phyloP scores from a whole-genome alignment of 257 asterid genomes.

The Haberlea rhodopensis region DNA sequence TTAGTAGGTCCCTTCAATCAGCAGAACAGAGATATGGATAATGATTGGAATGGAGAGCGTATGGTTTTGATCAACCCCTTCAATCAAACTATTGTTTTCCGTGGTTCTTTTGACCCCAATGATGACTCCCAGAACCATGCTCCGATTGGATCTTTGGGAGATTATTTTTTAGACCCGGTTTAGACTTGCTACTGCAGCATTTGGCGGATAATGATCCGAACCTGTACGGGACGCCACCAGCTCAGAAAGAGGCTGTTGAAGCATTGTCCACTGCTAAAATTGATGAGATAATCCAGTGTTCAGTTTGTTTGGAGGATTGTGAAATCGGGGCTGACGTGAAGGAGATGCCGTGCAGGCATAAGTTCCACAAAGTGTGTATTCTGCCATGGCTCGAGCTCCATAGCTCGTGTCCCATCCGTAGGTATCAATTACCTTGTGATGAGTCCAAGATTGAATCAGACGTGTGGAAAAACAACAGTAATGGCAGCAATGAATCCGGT shows the following conservation, averaged over 20 bases:
- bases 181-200: conserved; percentile 77
- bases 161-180: conserved; percentile 78
- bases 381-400: conserved; percentile 90
- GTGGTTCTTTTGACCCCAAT: conserved; percentile 40
- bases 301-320: conserved; percentile 81
- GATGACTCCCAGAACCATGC: conserved; percentile 39
- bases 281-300: conserved; percentile 51
- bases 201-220: conserved; percentile 77
- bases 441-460: conserved; percentile 53
- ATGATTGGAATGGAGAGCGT: conserved; percentile 40
- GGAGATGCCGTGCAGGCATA: conserved; percentile 87
- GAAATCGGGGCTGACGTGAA: conserved; percentile 63
- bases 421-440: conserved; percentile 69
- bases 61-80: conserved; percentile 69
- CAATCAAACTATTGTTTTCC: conserved; percentile 59
- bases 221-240: conserved; percentile 80
- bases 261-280: conserved; percentile 54
- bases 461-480: conserved; percentile 29
- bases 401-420: conserved; percentile 83
- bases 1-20: no score
- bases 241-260: conserved; percentile 69
- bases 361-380: conserved; percentile 66
- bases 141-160: conserved; percentile 59
- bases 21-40: conserved; percentile 25
- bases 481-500: conserved; percentile 19